Evolutionary conservation across 768 basidiomycete species (phyloP), one percentile per base, ranked within the genome.

Genomic region (Lentinula sp.): DNA sequence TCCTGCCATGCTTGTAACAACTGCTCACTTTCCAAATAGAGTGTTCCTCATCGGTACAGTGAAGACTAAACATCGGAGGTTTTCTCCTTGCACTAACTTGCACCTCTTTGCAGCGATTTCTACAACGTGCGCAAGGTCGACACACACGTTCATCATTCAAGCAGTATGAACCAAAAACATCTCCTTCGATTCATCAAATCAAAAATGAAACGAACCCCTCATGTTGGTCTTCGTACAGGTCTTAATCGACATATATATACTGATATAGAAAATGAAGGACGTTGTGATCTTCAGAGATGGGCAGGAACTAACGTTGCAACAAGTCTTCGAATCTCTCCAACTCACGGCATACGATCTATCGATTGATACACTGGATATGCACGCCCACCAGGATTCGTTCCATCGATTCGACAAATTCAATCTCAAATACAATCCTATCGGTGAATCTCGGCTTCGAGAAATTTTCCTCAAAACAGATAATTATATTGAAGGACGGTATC

Each of bases 101-200:
- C 53, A 21, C 21, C 7, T 48, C 39, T 42, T 35, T 62, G n/a
- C 69, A 95, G 96, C 62, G 97, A 99, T 75, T 98, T 99, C 67
- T 99, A 99, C 75, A 99, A 99, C 70, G 80, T 94, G 55, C 87
- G 97, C 28, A 99, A 99, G 71, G 97, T 99, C 62, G 97, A 99
- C 70, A 99, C 97, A 7, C 97, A 99, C 73, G 93, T 99, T 32
- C 97, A 99, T 68, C 93, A 98, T 71, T 96, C 96, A 3, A 97
- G 95, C 63, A 92, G 93, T 74, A 98, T 98, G 95, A 99, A 99
- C 71, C 97, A 99, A 73, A 99, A 99, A 73, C 97, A 99, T 75
- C 76, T 99, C 18, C 77, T 99, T 11, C 93, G 97, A 8, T 98
- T 99, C 76, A 98, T 99, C 78, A 99, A 99, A 73, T 86, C 88